Conservation (phyloP, 495 filamentous ascomycete species). For the Penicillium bovifimosum region DNA sequence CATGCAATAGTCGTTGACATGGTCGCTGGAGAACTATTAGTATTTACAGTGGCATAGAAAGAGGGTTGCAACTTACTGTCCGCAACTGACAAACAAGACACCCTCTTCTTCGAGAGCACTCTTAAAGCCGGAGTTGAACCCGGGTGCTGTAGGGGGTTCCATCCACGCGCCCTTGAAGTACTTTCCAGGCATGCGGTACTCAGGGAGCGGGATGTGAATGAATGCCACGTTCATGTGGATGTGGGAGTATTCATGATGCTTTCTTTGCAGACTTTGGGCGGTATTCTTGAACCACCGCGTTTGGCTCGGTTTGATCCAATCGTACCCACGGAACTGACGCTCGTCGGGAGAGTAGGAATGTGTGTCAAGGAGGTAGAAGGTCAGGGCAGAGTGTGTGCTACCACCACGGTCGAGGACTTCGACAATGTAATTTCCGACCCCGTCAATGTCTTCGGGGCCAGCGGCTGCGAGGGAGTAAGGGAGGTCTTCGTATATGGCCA, state of each 20-base stretch:
- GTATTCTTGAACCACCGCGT: conserved; percentile 90
- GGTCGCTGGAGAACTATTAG: conserved; percentile 53
- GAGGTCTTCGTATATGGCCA: conserved; percentile 77
- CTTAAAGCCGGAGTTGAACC: conserved; percentile 81
- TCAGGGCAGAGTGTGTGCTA: conserved; percentile 80
- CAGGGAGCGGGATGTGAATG: conserved; percentile 93
- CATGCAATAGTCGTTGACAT: conserved; percentile 94
- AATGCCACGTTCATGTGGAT: conserved; percentile 96
- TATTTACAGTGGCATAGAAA: background rate
- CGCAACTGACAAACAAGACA: conserved; percentile 79
- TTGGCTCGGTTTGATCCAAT: conserved; percentile 92
- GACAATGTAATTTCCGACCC: conserved; percentile 90
- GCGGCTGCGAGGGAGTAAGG: conserved; percentile 82
- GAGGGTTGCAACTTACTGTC: conserved; percentile 59
- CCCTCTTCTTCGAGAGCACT: conserved; percentile 81
- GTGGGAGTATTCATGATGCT: conserved; percentile 75
- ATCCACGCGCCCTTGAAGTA: conserved; percentile 59
- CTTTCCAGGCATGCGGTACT: conserved; percentile 57
- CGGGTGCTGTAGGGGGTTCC: conserved; percentile 78
- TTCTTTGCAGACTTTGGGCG: conserved; percentile 58
- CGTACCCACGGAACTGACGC: conserved; percentile 77
- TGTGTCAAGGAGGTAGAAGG: conserved; percentile 88
- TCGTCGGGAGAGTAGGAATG: conserved; percentile 92
- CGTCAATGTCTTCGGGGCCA: conserved; percentile 77
- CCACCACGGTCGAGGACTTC: conserved; percentile 78